These are phyloP conservation scores for barrel medic (Medicago truncatula) DNA, from an alignment of 306 rosid species.

Conservation along the genomic window MtrunA17r5.0-ANR NC_053049.1:41205001-41205500, in stretches of 20 bases:
- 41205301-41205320: conserved; percentile 68
- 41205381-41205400: conserved; percentile 57
- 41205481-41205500: not conserved
- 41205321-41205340: conserved; percentile 63
- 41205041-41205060: too few species aligned
- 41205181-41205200: conserved; percentile 52
- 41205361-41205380: conserved; percentile 61
- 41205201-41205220: conserved; percentile 84
- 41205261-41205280: conserved; percentile 90
- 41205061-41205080: not conserved
- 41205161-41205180: conserved; percentile 83
- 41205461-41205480: conserved; percentile 45
- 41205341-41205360: conserved; percentile 59
- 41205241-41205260: conserved; percentile 86
- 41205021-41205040: too few species aligned
- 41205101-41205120: conserved; percentile 93
- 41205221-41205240: conserved; percentile 87
- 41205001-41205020: too few species aligned
- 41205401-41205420: conserved; percentile 75
- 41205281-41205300: conserved; percentile 85
- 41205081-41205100: conserved; percentile 83
- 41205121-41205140: conserved; percentile 90
- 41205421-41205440: conserved; percentile 79
- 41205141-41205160: conserved; percentile 79
- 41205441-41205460: conserved; percentile 55